These are phyloP conservation scores for Fragilaria radians DNA, from an alignment of 108 stramenopile species.

Conservation along the genomic window DNA sequence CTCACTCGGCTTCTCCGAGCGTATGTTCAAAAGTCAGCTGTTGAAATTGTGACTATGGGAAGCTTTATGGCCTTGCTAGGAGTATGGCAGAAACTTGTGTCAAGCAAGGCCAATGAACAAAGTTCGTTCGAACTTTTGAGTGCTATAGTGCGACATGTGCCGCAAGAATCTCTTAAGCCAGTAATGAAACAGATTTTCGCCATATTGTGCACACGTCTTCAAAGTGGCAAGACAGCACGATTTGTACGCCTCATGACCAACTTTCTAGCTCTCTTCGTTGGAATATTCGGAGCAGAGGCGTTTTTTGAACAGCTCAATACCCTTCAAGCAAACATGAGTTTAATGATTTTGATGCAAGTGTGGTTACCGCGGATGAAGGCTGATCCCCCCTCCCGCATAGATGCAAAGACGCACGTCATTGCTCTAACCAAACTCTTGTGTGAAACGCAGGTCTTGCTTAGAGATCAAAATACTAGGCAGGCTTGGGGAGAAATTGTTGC, in stretches of 20 bases:
- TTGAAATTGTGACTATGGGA: conserved; percentile 41
- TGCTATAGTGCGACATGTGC: conserved; percentile 53
- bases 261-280: conserved; percentile 72
- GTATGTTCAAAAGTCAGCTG: conserved; percentile 74
- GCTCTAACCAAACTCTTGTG: conserved; percentile 61
- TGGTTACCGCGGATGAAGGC: conserved; percentile 58
- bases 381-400: conserved; percentile 34
- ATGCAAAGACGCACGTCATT: conserved; percentile 68
- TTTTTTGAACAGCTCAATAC: conserved; percentile 45
- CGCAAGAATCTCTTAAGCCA: conserved; percentile 38
- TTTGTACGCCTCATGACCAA: conserved; percentile 37
- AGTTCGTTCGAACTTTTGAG: conserved; percentile 75
- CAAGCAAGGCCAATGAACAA: conserved; percentile 58
- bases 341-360: conserved; percentile 52
- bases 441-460: conserved; percentile 58
- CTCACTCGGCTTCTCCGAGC: conserved; percentile 81
- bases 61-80: conserved; percentile 46
- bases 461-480: conserved; percentile 37
- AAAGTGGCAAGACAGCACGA: conserved; percentile 45
- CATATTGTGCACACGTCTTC: conserved; percentile 64
- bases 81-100: conserved; percentile 88
- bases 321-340: conserved; percentile 53
- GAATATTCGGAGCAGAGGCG: conserved; percentile 46
- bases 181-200: conserved; percentile 50
- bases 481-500: conserved; percentile 42